Evolutionary conservation across 2,329 filamentous ascomycete species (phyloP).

Genomic region (Verticillium alfalfae): DNA sequence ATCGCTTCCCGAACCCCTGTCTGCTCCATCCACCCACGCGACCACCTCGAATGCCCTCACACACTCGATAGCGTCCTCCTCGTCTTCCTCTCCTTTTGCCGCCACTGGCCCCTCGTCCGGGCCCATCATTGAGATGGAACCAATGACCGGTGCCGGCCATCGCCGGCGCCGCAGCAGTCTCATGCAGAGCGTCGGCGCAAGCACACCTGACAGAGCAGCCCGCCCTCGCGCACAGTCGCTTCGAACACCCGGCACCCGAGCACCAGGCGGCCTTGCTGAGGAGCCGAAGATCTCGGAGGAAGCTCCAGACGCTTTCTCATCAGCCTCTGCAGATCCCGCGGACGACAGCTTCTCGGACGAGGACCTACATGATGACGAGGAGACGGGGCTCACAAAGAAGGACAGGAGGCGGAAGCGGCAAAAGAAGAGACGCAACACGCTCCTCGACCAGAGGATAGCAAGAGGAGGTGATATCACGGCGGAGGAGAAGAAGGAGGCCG

Average conservation of each 20-base stretch:
- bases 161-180: constrained; percentile 52
- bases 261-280: constrained; percentile 21
- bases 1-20: not conserved
- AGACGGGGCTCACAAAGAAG: constrained; percentile 74
- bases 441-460: constrained; percentile 64
- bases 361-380: constrained; percentile 78
- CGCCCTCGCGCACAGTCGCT: constrained; percentile 12
- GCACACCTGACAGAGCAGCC: constrained; percentile 17
- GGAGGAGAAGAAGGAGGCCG: constrained; percentile 70
- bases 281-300: constrained; percentile 44
- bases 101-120: not conserved
- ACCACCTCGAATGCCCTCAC: constrained; percentile 2
- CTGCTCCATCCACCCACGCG: constrained; percentile 5
- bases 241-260: constrained; percentile 10
- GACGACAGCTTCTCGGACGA: constrained; percentile 63
- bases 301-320: constrained; percentile 13
- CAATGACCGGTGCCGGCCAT: constrained; percentile 42
- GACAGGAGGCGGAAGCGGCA: constrained; percentile 64
- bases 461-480: constrained; percentile 55
- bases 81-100: not conserved
- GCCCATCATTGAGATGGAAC: constrained; percentile 50
- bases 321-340: constrained; percentile 24
- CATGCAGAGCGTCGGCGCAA: constrained; percentile 30
- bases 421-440: constrained; percentile 61
- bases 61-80: constrained; percentile 4